Percentiles rank a stretch among this genome's conserved stretches.
phyloP scores from a whole-genome alignment of 352 stramenopile genomes.

The Thraustochytrium sp. region DNA sequence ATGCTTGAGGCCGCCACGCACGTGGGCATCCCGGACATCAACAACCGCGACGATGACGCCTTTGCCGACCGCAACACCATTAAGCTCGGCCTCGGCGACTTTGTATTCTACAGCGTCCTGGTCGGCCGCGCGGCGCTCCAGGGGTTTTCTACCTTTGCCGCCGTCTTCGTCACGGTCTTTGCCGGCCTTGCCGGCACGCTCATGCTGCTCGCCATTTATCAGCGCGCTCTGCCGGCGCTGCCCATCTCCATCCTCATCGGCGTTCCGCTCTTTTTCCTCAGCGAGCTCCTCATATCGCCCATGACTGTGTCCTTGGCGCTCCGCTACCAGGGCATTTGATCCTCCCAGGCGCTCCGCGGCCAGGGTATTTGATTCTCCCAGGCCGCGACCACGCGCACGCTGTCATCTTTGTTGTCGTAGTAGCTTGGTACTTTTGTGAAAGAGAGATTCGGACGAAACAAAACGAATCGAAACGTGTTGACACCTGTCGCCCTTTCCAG shows the following conservation, averaged over 20 bases:
- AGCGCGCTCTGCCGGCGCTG: slow-evolving; percentile 82
- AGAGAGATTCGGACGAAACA: no score
- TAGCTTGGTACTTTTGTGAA: no score
- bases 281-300: slow-evolving; percentile 14
- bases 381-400: no score
- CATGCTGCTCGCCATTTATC: slow-evolving; percentile 80
- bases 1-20: no score
- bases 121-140: slow-evolving; percentile 89
- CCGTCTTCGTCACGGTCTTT: slow-evolving; percentile 85
- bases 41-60: slow-evolving; percentile 46
- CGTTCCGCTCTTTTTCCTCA: slow-evolving; percentile 45
- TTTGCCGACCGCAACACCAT: slow-evolving; percentile 67
- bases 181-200: slow-evolving; percentile 81
- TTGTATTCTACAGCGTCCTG: slow-evolving; percentile 96
- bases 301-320: not conserved
- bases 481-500: no score
- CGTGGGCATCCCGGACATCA: not conserved
- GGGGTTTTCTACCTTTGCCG: slow-evolving; percentile 82
- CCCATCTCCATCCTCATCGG: slow-evolving; percentile 88
- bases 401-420: no score
- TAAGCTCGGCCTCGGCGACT: slow-evolving; percentile 85
- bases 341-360: no score
- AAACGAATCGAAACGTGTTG: no score
- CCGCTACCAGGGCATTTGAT: not conserved
- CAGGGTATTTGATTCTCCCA: not conserved